Evolutionary conservation across 192 early-diverging fungal species (phyloP).

Genomic region (Mortierella alpina): DNA sequence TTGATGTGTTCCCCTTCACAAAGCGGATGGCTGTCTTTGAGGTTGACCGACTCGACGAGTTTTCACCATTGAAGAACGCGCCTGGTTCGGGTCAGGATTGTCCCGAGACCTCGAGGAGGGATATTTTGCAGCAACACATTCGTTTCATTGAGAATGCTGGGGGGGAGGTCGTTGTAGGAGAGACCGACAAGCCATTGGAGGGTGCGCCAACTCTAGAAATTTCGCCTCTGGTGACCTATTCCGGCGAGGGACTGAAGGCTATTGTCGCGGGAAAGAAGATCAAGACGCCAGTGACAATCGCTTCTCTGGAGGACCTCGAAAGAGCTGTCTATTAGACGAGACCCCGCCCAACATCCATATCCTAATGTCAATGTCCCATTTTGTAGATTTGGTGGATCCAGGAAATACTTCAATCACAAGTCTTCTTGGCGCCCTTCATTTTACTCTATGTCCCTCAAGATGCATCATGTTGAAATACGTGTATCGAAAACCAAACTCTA

Average conservation of each 20-base stretch:
- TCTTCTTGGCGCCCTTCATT: not conserved
- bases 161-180: slow-evolving; percentile 72
- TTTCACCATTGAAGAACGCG: slow-evolving; percentile 98
- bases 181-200: slow-evolving; percentile 54
- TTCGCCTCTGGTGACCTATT: slow-evolving; percentile 90
- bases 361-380: not conserved
- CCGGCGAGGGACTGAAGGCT: slow-evolving; percentile 89
- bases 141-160: slow-evolving; percentile 90
- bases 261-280: slow-evolving; percentile 77
- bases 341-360: no score
- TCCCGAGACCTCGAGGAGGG: slow-evolving; percentile 92
- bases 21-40: slow-evolving; percentile 93
- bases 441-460: not conserved
- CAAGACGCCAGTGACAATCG: slow-evolving; percentile 60
- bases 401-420: not conserved
- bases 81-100: slow-evolving; percentile 88
- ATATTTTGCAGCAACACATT: slow-evolving; percentile 88
- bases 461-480: no score
- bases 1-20: slow-evolving; percentile 97
- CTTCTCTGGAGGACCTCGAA: slow-evolving; percentile 38
- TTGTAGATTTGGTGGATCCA: not conserved
- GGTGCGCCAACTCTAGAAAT: slow-evolving; percentile 79
- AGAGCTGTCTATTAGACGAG: slow-evolving; percentile 28
- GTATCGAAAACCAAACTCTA: no score
- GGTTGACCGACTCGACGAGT: slow-evolving; percentile 93